A percentile compares a stretch with the other conserved stretches of the same genome.
phyloP scores from a whole-genome alignment of 1,139 yeast genomes.

The Yamadazyma atlantica region DNA sequence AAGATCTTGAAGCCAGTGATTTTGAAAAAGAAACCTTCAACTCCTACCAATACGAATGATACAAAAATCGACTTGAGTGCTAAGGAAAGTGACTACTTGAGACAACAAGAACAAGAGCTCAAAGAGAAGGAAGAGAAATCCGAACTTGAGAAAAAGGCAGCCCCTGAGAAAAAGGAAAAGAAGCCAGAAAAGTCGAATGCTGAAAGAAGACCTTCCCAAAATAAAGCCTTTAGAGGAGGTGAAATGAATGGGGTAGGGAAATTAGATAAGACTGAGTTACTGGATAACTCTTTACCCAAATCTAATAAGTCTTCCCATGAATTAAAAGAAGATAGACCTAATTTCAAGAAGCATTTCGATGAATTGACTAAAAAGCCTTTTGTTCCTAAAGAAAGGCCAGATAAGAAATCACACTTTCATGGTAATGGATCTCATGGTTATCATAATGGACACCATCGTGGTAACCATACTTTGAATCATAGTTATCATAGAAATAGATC shows the following conservation, averaged over 20 bases:
- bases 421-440: neutral
- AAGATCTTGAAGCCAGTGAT: slow-evolving; percentile 34
- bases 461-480: neutral
- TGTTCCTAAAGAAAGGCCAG: slow-evolving; percentile 11
- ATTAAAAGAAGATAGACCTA: slow-evolving; percentile 21
- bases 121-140: slow-evolving; percentile 4
- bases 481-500: neutral
- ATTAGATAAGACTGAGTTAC: slow-evolving; percentile 3
- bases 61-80: slow-evolving; percentile 10
- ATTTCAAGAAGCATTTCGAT: slow-evolving; percentile 33
- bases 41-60: slow-evolving; percentile 10
- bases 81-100: slow-evolving; percentile 5
- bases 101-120: slow-evolving; percentile 6
- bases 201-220: no score
- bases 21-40: slow-evolving; percentile 37
- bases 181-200: no score
- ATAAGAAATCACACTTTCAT: slow-evolving; percentile 1
- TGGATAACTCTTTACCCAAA: slow-evolving; percentile 4
- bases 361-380: slow-evolving; percentile 24
- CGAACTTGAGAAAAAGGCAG: slow-evolving; percentile 5
- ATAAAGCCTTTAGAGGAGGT: neutral
- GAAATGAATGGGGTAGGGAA: neutral
- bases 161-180: slow-evolving; percentile 3
- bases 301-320: neutral
- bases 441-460: neutral